These are phyloP conservation scores for Puccinellia tenuiflora DNA, from an alignment of 176 grass and related monocot genomes.

Conservation along the genomic window DNA sequence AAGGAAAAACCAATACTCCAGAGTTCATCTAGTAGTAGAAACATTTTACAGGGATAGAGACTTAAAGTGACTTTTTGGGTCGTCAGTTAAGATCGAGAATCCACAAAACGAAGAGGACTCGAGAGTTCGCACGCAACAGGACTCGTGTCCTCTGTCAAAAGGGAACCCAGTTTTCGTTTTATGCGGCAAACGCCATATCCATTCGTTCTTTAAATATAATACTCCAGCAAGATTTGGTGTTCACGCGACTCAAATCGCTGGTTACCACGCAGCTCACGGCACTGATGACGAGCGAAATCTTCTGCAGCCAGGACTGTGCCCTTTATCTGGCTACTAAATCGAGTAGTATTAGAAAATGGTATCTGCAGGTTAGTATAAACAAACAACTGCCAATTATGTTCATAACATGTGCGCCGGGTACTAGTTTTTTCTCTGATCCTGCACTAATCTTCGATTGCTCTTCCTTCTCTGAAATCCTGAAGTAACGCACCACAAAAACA, in stretches of 20 bases:
- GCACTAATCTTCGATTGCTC: neutral
- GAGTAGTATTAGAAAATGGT: neutral
- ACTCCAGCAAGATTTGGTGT: neutral
- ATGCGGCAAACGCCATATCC: neutral
- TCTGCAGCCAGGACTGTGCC: neutral
- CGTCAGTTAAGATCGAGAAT: too few species aligned
- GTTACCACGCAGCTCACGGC: neutral
- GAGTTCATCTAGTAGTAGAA: too few species aligned
- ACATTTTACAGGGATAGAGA: too few species aligned
- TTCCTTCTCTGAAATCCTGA: neutral
- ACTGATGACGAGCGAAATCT: neutral
- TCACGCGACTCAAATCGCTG: neutral
- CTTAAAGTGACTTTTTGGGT: too few species aligned
- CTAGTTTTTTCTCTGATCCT: neutral
- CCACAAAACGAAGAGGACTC: neutral
- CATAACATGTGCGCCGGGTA: neutral
- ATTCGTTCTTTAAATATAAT: neutral
- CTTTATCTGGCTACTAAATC: neutral
- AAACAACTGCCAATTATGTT: neutral
- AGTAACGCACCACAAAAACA: too few species aligned
- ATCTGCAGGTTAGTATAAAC: neutral
- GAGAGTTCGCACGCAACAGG: constrained; percentile 14
- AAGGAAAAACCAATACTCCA: too few species aligned
- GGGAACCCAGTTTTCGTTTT: neutral
- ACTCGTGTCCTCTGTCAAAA: neutral